Conservation (phyloP, 331 rosid species). For the Rosa hybrid region DNA sequence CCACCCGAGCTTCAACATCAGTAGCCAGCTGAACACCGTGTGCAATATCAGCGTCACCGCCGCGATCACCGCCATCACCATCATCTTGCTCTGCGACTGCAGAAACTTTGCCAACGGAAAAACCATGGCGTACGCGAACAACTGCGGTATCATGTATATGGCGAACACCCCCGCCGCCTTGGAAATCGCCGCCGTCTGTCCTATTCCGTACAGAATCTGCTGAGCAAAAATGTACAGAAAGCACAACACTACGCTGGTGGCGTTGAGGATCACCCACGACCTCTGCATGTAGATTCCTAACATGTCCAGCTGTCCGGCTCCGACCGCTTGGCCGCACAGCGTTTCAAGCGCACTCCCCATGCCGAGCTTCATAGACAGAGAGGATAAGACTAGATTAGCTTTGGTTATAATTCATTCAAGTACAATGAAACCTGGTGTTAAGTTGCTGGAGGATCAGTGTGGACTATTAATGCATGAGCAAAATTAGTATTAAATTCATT, state of each 20-base stretch:
- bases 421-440: not conserved
- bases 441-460: not conserved
- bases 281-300: constrained; percentile 78
- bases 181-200: constrained; percentile 53
- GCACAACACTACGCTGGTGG: constrained; percentile 31
- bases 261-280: constrained; percentile 65
- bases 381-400: not conserved
- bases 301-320: constrained; percentile 76
- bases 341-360: constrained; percentile 91
- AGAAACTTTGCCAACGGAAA: constrained; percentile 70
- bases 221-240: constrained; percentile 54
- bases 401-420: not conserved
- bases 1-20: constrained; percentile 53
- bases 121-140: constrained; percentile 66
- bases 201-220: constrained; percentile 36
- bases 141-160: constrained; percentile 76
- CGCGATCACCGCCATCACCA: constrained; percentile 62
- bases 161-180: constrained; percentile 67
- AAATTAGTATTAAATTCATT: not conserved
- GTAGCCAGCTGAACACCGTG: constrained; percentile 60
- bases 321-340: constrained; percentile 79
- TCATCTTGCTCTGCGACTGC: constrained; percentile 82
- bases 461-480: not conserved
- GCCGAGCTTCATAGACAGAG: constrained; percentile 45
- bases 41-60: constrained; percentile 49